These are phyloP conservation scores for Arthrobotrys pseudoclavata DNA, from an alignment of 2,329 filamentous ascomycete genomes.

Conservation along the genomic window DNA sequence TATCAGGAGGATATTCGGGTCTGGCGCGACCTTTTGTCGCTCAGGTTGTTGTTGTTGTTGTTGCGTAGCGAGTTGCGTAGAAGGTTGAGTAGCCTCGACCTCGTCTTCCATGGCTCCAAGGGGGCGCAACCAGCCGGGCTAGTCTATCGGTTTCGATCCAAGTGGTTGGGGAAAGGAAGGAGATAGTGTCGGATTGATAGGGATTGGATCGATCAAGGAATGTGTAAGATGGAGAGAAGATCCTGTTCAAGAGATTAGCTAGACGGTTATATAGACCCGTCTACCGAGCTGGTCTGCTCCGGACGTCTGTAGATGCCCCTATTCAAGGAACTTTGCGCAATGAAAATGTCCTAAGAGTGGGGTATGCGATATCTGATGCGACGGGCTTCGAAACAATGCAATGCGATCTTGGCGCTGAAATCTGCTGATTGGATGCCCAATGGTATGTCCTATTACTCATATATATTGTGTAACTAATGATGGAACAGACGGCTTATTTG, in stretches of 20 bases:
- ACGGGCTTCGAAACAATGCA: conserved; percentile 1
- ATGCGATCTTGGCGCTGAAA: conserved; percentile 20
- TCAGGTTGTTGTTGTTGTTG: conserved; percentile 61
- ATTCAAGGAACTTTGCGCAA: not conserved
- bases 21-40: conserved; percentile 60
- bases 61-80: conserved; percentile 60
- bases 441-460: conserved; percentile 31
- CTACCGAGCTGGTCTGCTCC: conserved; percentile 33
- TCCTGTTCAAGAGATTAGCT: not conserved
- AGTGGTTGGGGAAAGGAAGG: not conserved
- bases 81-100: conserved; percentile 62
- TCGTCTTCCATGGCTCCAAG: conserved; percentile 53
- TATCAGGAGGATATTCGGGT: conserved; percentile 61
- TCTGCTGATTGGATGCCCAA: conserved; percentile 25
- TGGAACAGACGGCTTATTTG: conserved; percentile 19
- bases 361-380: conserved; percentile 20
- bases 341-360: conserved; percentile 25
- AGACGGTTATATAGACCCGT: conserved; percentile 29
- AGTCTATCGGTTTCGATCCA: not conserved
- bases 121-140: not conserved
- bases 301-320: conserved; percentile 32
- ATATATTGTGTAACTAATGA: conserved; percentile 38
- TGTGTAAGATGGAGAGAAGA: conserved; percentile 27
- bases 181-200: not conserved
- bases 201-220: not conserved